Conservation (phyloP, 192 early-diverging fungal genomes). For the Spizellomyces sp. region DNA sequence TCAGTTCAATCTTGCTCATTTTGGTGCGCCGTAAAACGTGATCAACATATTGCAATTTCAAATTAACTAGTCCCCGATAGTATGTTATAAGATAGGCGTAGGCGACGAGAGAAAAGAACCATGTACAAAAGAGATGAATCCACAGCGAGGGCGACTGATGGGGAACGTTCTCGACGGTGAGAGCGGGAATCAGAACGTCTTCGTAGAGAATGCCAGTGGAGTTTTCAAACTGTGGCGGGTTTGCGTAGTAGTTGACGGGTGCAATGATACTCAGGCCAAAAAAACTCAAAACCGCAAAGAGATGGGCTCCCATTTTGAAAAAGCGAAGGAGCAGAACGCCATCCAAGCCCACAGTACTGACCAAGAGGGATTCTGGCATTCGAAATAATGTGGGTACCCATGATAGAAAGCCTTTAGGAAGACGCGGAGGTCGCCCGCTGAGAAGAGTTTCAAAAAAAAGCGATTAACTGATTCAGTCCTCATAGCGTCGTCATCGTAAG, state of each 20-base stretch:
- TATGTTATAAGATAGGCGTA: slow-evolving; percentile 50
- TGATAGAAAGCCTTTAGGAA: slow-evolving; percentile 36
- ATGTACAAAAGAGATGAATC: slow-evolving; percentile 52
- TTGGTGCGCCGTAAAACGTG: slow-evolving; percentile 44
- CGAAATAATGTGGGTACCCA: slow-evolving; percentile 43
- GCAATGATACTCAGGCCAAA: slow-evolving; percentile 47
- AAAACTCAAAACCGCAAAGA: slow-evolving; percentile 46
- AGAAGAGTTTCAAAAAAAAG: not conserved
- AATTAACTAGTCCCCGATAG: slow-evolving; percentile 46
- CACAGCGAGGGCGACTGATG: slow-evolving; percentile 39
- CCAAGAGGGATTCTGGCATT: slow-evolving; percentile 40
- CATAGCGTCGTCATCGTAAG: slow-evolving; percentile 5
- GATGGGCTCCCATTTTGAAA: slow-evolving; percentile 43
- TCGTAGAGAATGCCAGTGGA: slow-evolving; percentile 32
- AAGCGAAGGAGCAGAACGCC: slow-evolving; percentile 56
- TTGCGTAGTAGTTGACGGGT: slow-evolving; percentile 56
- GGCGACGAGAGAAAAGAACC: slow-evolving; percentile 53
- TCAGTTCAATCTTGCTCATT: slow-evolving; percentile 53
- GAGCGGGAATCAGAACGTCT: slow-evolving; percentile 21
- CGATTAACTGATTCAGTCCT: not conserved
- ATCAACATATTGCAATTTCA: slow-evolving; percentile 50
- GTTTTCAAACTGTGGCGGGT: slow-evolving; percentile 33
- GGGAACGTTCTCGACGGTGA: slow-evolving; percentile 55
- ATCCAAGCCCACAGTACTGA: slow-evolving; percentile 53
- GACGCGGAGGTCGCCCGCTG: slow-evolving; percentile 47